These are phyloP conservation scores for Neofusicoccum laricinum DNA, from an alignment of 2,329 filamentous ascomycete genomes.

Conservation along the genomic window DNA sequence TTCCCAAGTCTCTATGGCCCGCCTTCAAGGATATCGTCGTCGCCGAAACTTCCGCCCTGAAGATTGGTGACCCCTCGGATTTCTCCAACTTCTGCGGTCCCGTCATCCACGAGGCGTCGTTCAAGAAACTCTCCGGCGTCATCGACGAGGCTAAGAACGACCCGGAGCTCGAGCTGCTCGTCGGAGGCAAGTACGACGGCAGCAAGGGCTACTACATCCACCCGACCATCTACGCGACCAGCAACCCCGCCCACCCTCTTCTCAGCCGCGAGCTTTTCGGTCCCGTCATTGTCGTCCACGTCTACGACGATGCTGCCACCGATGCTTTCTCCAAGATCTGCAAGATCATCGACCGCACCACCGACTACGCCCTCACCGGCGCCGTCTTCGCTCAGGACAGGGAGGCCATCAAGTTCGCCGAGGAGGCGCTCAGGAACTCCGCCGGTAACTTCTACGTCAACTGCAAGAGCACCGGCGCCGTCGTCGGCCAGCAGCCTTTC, in stretches of 20 bases:
- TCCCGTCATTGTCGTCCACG: constrained; percentile 69
- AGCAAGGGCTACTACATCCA: constrained; percentile 79
- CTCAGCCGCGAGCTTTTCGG: constrained; percentile 80
- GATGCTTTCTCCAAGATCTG: constrained; percentile 59
- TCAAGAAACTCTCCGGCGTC: constrained; percentile 73
- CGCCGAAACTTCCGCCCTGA: constrained; percentile 66
- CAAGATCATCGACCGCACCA: constrained; percentile 66
- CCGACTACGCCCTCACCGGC: constrained; percentile 76
- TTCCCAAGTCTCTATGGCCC: constrained; percentile 71
- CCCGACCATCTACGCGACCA: constrained; percentile 77
- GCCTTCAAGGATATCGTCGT: constrained; percentile 66
- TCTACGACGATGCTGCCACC: constrained; percentile 68
- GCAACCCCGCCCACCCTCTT: constrained; percentile 70
- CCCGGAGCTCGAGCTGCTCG: constrained; percentile 66
- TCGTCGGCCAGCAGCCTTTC: constrained; percentile 51
- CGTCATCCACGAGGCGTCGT: constrained; percentile 78
- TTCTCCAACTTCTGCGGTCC: constrained; percentile 81
- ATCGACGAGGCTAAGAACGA: constrained; percentile 81
- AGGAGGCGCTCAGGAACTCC: constrained; percentile 67
- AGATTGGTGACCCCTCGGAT: constrained; percentile 66
- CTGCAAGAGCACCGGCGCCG: constrained; percentile 64
- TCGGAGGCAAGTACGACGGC: constrained; percentile 73
- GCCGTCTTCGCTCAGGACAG: constrained; percentile 72
- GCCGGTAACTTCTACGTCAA: constrained; percentile 87
- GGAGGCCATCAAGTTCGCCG: constrained; percentile 62